These are phyloP conservation scores for Periconia sp. DNA, from an alignment of 2,329 filamentous ascomycete genomes.

Conservation along the genomic window DNA sequence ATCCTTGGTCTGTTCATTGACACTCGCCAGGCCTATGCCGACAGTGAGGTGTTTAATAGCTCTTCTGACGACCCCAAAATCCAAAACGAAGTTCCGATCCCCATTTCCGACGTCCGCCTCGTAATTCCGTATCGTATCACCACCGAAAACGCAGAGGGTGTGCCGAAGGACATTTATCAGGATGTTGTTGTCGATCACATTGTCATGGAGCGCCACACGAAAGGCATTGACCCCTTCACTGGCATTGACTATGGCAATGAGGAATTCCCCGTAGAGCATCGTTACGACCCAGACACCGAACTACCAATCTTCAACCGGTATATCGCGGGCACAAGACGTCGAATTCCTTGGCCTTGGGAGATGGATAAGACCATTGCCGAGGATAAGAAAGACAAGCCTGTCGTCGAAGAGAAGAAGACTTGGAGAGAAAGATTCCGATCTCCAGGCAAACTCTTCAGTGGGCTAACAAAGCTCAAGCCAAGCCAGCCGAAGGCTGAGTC, in stretches of 20 bases:
- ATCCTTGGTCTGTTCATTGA: constrained; percentile 4
- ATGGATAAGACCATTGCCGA: constrained; percentile 4
- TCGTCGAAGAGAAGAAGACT: not conserved
- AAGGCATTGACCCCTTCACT: constrained; percentile 39
- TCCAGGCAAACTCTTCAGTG: no score
- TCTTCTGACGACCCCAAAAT: constrained; percentile 52
- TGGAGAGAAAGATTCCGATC: no score
- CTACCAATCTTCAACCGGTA: constrained; percentile 41
- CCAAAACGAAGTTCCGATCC: constrained; percentile 62
- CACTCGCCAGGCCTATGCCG: constrained; percentile 47
- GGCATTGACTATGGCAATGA: constrained; percentile 31
- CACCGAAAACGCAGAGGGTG: constrained; percentile 54
- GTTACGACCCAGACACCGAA: constrained; percentile 35
- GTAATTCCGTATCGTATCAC: constrained; percentile 70
- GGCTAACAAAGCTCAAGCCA: not conserved
- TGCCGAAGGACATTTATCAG: constrained; percentile 61
- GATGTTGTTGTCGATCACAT: constrained; percentile 59
- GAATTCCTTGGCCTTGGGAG: constrained; percentile 43
- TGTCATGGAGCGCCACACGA: constrained; percentile 37
- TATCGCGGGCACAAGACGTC: constrained; percentile 40
- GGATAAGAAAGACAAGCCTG: constrained; percentile 9
- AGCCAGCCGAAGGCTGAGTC: not conserved
- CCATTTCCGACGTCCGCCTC: constrained; percentile 77
- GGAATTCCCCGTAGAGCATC: constrained; percentile 35
- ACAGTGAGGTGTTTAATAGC: no score